Evolutionary conservation across 805 yeast genomes (phyloP), one percentile per base, ranked within the genome.

Genomic region (Nakazawaea anatomiae): DNA sequence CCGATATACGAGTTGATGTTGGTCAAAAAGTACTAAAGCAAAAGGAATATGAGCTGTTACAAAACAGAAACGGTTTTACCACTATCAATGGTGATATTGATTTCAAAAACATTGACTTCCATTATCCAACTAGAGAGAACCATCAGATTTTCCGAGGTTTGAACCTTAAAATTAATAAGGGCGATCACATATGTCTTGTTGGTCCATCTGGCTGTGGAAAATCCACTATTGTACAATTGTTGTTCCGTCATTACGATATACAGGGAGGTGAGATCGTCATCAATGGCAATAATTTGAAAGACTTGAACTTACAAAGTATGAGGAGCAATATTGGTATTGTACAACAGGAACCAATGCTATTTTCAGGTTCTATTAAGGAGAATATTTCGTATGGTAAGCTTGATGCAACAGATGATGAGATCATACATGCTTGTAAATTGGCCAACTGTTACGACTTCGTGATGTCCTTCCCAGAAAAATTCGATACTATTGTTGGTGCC

Each of bases 201-300:
- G 98, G 98, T 1, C 97, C 96, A n/a, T 85, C 95, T 35, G 98
- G 98, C 1, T 87, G 96, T 54, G 98, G 98, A 29, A 92, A 92
- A 65, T 88, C 96, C 14, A 91, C 97, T 0, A 80, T 92, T 3
- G 77, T 91, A 6, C 88, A 91, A 48, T 69, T 92, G 48, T 68
- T 92, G 43, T 68, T 91, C 58, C 74, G 98, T 53, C 88, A 87
- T 62, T 92, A 92, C 66, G 96, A 90, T 59, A 91, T 95, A 1
- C 62, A 64, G 10, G 53, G 64, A 0, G 98, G 98, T 28, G 58
- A 66, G 6, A 80, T 92, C 35, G 58, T 69, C 4, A 74, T 91
- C 25, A 90, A 90, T 54, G 81, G 80, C 10, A 77, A 80, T 49
- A 74, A 85, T 54, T 76, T 92, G 53, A 69, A 70, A 39, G 77